Evolutionary conservation across 1,139 yeast genomes (phyloP).

Genomic region (Taphrina wiesneri): DNA sequence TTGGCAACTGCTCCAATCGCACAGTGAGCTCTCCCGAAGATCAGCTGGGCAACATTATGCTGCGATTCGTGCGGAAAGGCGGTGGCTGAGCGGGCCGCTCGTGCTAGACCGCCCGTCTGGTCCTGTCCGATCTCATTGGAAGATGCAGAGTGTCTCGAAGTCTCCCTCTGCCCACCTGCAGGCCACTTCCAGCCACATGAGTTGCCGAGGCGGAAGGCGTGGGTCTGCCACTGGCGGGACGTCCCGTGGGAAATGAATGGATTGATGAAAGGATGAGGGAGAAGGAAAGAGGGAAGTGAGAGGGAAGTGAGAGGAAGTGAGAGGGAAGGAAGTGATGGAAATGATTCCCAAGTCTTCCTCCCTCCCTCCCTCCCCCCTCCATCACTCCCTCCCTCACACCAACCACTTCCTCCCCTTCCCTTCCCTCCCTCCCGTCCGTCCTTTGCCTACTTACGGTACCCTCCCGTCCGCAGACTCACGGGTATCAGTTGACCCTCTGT

Average conservation of each 20-base stretch:
- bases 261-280: not conserved
- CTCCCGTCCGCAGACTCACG: not conserved
- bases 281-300: not conserved
- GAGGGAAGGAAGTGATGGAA: not conserved
- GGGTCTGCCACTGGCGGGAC: no score
- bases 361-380: not conserved
- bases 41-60: no score
- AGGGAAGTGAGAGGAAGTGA: not conserved
- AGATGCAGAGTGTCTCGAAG: no score
- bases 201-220: no score
- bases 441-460: not conserved
- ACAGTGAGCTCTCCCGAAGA: no score
- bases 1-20: no score
- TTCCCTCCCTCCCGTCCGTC: not conserved
- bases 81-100: not conserved
- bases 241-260: no score
- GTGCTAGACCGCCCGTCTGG: no score
- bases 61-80: not conserved
- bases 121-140: no score
- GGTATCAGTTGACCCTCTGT: not conserved
- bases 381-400: not conserved
- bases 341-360: not conserved
- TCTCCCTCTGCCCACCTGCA: no score
- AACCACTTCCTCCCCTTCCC: not conserved
- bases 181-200: no score